Evolutionary conservation across 345 rosid species (phyloP).

Genomic region (Eucalyptus caleyi): DNA sequence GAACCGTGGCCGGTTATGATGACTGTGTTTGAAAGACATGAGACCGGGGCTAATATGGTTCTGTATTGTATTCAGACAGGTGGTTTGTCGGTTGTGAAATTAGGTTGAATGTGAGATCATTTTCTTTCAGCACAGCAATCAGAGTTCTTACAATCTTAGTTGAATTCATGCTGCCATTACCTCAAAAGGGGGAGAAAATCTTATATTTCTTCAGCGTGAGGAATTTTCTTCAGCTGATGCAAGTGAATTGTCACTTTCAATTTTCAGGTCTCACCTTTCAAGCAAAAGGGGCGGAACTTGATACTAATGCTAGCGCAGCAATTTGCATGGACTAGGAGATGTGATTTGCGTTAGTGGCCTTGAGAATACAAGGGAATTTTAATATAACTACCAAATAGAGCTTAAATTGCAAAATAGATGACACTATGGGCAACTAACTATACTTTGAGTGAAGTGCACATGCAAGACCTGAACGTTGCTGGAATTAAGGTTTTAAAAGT

Average conservation of each 20-base stretch:
- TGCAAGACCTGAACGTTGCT: not conserved
- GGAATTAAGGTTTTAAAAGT: not conserved
- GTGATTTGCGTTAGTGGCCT: not conserved
- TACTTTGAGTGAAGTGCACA: not conserved
- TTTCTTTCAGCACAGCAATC: not conserved
- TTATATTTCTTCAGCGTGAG: not conserved
- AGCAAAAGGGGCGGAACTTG: not conserved
- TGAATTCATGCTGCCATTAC: not conserved
- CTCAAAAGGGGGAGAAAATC: not conserved
- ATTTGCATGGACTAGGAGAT: not conserved
- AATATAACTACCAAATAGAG: not conserved
- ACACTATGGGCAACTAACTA: not conserved
- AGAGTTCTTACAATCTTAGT: not conserved
- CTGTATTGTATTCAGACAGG: not conserved
- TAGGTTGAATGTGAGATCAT: not conserved
- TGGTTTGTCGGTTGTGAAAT: not conserved
- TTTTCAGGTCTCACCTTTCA: not conserved
- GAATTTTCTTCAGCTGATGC: not conserved
- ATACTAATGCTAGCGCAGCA: not conserved
- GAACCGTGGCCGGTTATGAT: not conserved
- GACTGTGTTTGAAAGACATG: not conserved
- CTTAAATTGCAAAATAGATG: not conserved
- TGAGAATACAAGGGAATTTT: not conserved
- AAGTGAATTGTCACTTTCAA: not conserved
- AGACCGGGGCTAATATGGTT: not conserved